Evolutionary conservation across 768 basidiomycete species (phyloP), one percentile per base, ranked within the genome.

Genomic region (Lentinula sp.): DNA sequence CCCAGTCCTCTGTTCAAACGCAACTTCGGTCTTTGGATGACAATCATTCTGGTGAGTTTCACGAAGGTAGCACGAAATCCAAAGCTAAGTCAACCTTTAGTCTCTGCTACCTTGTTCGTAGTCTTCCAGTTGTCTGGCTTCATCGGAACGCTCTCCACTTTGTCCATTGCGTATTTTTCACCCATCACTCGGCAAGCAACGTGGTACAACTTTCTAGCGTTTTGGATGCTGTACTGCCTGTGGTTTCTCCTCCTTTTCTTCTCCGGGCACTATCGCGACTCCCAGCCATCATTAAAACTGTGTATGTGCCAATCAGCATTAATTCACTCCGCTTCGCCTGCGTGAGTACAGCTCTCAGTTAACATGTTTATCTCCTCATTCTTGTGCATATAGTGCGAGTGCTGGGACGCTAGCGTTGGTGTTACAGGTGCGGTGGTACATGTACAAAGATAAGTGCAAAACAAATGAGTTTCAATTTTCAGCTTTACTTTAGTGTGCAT

Each of bases 151-250:
- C 28, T 53, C 1, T 53, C 20, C 12, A 53, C 32, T 35, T 16
- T 53, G 33, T n/a, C 9, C n/a, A 39, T 39, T 39, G 51, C 51
- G 13, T 35, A 35, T 6, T 20, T 53, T 20, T 53, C 51, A 3
- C 37, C 51, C 5, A 16, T 35, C 32, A 36, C 7, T n/a, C 51
- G 51, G n/a, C 51, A 53, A 35, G 33, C 37, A 15, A 72, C 73
- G 6, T 76, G 72, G 66, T 74, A 72, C 63, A 74, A 70, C 62
- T 76, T 76, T 57, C 72, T 71, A 61, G 57, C 71, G 20, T 68
- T 72, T 1, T 77, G 76, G 75, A 71, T 72, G n/a, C 63, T 74
- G 12, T 75, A 70, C 45, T 71, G 74, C 33, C 33, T 73, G 32
- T 75, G 74, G 16, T 76, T 73, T 64, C 65, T 69, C 7, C 62